Base-by-base conservation (phyloP, 352 stramenopile species). In the Thalassiosira pacifica region DNA sequence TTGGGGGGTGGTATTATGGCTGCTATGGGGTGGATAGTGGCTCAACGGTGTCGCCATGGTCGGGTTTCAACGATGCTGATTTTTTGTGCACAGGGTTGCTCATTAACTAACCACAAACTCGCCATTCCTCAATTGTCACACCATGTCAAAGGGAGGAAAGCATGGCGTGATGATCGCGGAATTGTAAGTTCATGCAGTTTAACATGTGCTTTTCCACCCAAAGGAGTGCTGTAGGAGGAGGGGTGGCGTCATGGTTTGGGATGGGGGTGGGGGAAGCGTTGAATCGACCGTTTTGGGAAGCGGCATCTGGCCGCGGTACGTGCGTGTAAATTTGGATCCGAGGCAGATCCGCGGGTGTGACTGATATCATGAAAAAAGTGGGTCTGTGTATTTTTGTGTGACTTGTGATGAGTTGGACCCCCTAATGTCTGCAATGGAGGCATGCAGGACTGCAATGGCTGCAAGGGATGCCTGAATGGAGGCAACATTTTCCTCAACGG, bases 251-350 rank as follows among this genome's bases (percentile, higher is more conserved):
- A 61, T 61, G 52, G 52, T 61, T 61, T 48, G 40, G 40, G 40
- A 48, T 48, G 40, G 52, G 22, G 52, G 22, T 24, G 19, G 52
- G 52, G 19, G 22, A 9, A 9, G 19, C 52, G 52, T 61, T 61
- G 52, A 61, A 61, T 61, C 52, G 52, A 61, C 22, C 19, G 52
- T 61, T 61, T 61, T 22, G 52, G 52, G 52, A 61, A 61, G 52
- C 22, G 8, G 22, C 52, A 19, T 27, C 52, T 61, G 52, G 52
- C 52, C 52, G 52, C 52, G 16, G 22, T 61, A 9, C 52, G 52
- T 61, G 22, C 52, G 22, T n/a, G 52, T 61, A 61, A 61, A 61
- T 61, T 61, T 22, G 16, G 22, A 61, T 27, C 16, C 22, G 52
- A 8, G 22, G 9, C 5, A 9, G 52, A 27, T n/a, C 16, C 52